Evolutionary conservation across 2,329 filamentous ascomycete species (phyloP).

Genomic region (Pseudohalonectria lignicola): DNA sequence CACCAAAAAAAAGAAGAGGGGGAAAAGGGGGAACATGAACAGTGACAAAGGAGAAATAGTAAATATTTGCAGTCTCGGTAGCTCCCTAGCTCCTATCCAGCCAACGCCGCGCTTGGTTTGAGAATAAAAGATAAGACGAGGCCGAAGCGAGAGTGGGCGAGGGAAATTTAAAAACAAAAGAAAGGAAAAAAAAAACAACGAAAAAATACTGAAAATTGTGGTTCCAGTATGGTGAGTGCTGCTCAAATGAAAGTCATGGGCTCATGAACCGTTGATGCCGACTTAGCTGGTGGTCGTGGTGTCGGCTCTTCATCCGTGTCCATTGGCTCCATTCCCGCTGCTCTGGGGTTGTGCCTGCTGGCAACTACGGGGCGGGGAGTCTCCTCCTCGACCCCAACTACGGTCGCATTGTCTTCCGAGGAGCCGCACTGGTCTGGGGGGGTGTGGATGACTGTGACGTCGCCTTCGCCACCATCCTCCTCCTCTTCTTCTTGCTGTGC

Average conservation of each 20-base stretch:
- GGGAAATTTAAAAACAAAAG: neutral
- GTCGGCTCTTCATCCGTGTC: conserved; percentile 12
- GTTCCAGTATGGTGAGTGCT: no score
- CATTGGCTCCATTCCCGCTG: neutral
- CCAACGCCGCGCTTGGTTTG: conserved; percentile 5
- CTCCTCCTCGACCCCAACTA: conserved; percentile 11
- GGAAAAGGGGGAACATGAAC: neutral
- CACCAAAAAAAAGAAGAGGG: neutral
- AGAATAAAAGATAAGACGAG: neutral
- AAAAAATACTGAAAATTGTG: no score
- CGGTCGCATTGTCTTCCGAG: conserved; percentile 2
- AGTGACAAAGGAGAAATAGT: neutral
- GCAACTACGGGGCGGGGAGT: conserved; percentile 11
- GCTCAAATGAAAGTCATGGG: conserved; percentile 7
- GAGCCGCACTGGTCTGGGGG: conserved; percentile 10
- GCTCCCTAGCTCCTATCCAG: conserved; percentile 1
- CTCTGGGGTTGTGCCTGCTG: neutral
- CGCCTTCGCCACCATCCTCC: conserved; percentile 10
- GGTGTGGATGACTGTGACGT: conserved; percentile 14
- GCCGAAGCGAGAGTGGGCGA: neutral
- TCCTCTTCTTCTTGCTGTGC: conserved; percentile 1
- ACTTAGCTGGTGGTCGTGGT: conserved; percentile 10
- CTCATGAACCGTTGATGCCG: conserved; percentile 8
- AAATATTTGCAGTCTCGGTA: conserved; percentile 4
- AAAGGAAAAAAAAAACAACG: no score